A percentile compares a stretch with the other conserved stretches of the same genome.
phyloP scores from a whole-genome alignment of 2,329 filamentous ascomycete species.

The Curvularia sp. region DNA sequence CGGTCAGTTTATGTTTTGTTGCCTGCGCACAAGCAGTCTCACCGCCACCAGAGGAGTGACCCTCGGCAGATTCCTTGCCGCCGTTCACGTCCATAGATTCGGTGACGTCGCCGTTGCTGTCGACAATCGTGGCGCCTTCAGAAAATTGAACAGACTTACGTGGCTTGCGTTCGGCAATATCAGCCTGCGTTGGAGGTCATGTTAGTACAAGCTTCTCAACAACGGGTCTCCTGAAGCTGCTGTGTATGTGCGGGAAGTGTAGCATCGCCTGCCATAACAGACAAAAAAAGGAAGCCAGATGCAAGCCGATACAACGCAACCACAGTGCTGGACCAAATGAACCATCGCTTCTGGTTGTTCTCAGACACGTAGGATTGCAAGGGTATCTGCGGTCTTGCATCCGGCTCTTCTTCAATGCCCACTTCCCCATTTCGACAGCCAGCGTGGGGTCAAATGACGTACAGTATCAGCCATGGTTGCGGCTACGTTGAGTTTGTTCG shows the following conservation, averaged over 20 bases:
- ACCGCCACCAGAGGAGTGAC: constrained; percentile 61
- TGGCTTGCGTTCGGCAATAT: constrained; percentile 68
- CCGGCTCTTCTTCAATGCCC: constrained; percentile 16
- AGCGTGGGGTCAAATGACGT: constrained; percentile 42
- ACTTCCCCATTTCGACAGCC: constrained; percentile 28
- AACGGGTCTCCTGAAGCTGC: neutral
- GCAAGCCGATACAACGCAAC: constrained; percentile 1
- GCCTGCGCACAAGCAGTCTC: constrained; percentile 21
- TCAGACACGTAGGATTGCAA: neutral
- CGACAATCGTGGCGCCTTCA: constrained; percentile 85
- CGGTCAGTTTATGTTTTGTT: constrained; percentile 29
- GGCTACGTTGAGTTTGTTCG: constrained; percentile 32
- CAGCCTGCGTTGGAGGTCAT: constrained; percentile 49
- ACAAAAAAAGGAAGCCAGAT: neutral
- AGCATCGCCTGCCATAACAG: neutral
- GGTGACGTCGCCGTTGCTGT: constrained; percentile 85
- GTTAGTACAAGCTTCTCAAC: constrained; percentile 27
- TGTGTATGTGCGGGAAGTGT: neutral
- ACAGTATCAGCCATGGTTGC: constrained; percentile 62
- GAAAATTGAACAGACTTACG: constrained; percentile 96
- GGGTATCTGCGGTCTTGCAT: neutral
- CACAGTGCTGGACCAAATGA: neutral
- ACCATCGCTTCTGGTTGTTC: neutral
- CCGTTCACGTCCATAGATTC: constrained; percentile 74
- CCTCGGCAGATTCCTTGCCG: constrained; percentile 80